Conservation (phyloP, 768 basidiomycete species). For the Leccinellum luteum region DNA sequence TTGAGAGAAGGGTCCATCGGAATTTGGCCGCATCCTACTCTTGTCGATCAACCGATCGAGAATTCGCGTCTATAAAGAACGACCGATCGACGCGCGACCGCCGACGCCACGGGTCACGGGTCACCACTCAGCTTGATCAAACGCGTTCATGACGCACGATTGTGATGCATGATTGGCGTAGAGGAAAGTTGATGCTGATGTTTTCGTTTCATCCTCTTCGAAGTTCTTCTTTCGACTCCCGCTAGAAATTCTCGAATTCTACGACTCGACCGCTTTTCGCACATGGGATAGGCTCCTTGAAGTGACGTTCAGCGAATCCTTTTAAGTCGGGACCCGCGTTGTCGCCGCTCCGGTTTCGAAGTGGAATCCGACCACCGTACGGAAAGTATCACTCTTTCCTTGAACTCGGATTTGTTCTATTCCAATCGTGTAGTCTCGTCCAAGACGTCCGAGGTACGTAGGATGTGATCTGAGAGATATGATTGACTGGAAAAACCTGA, state of each 20-base stretch:
- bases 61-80: too few relatives aligned
- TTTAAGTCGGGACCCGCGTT: background rate
- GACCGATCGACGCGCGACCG: background rate
- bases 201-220: background rate
- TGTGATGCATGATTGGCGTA: too few relatives aligned
- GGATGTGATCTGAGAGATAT: too few relatives aligned
- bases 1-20: too few relatives aligned
- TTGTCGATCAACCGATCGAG: background rate
- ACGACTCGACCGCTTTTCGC: background rate
- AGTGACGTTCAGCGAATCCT: background rate
- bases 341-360: background rate
- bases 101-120: too few relatives aligned
- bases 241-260: background rate
- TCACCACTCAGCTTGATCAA: too few relatives aligned
- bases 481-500: background rate
- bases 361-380: background rate
- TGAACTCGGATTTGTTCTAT: background rate
- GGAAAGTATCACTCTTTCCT: background rate
- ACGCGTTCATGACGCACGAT: background rate
- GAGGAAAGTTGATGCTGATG: background rate
- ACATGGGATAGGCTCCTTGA: background rate
- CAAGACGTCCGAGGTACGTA: background rate
- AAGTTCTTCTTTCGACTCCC: background rate
- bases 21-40: too few relatives aligned
- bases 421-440: too few relatives aligned